Base-by-base conservation (phyloP, 2,329 filamentous ascomycete genomes). In the Fusarium armeniacum region DNA sequence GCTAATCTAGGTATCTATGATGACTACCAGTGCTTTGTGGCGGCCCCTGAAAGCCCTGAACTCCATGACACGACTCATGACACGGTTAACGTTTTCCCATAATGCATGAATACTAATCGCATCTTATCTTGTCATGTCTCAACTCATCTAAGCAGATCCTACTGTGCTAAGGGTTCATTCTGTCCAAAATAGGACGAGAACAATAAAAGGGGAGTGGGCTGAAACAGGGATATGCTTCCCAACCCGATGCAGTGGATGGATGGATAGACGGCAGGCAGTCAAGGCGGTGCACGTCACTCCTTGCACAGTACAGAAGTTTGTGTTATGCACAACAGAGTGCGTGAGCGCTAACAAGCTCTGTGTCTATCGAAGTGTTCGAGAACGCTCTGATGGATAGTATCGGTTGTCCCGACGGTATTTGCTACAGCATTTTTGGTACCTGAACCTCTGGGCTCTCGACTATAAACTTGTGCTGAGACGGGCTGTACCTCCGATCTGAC, bases 161-260 rank as follows among this genome's bases (percentile, higher is more conserved):
- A 33, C 18, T 11, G 40, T 61, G 24, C 20, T 26, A 30, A 28
- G 30, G 24, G 26, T 35, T 44, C 46, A 30, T 35, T 45, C 46
- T 45, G 46, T 67, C 52, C 46, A 35, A 59, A 63, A 67, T 43
- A 35, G 62, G 50, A 64, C 45, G 40, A 40, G 35, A 52, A 54
- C 59, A 58, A 68, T 70, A 51, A 70, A 69, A 68, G 67, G 67
- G 44, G 52, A 51, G 49, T 24, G 51, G 55, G 58, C 63, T 71
- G 67, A 71, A 70, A 70, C 67, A 70, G 67, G 67, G 58, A 70
- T 71, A 50, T 38, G 57, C 41, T 57, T 32, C 28, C 36, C 36
- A 49, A 65, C 50, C 67, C 59, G 54, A 67, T 44, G 40, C 41
- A 44, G 50, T 46, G 63, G 62, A 50, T 52, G 50, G 36, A 28